A percentile compares a stretch with the other conserved stretches of the same genome.
These are phyloP conservation scores for Xylaria sp. DNA, from an alignment of 495 filamentous ascomycete genomes.

Conservation along the genomic window DNA sequence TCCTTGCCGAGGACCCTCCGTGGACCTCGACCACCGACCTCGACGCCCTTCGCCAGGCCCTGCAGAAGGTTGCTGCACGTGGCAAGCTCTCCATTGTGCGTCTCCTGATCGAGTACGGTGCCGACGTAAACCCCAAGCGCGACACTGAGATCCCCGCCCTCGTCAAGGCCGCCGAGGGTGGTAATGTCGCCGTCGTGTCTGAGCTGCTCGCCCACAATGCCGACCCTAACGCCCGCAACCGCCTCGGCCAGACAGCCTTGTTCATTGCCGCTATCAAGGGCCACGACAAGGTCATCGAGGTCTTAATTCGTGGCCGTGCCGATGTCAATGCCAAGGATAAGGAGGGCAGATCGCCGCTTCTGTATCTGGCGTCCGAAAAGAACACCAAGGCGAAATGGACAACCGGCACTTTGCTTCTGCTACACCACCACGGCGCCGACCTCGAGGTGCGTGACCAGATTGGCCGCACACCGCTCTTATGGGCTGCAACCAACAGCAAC, in stretches of 20 bases:
- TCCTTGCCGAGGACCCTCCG: slow-evolving; percentile 39
- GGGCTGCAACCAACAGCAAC: slow-evolving; percentile 70
- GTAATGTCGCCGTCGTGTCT: slow-evolving; percentile 37
- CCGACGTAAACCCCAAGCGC: slow-evolving; percentile 56
- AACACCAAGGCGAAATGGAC: slow-evolving; percentile 42
- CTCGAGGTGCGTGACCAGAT: slow-evolving; percentile 54
- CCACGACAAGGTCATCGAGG: slow-evolving; percentile 56
- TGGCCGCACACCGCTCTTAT: slow-evolving; percentile 65
- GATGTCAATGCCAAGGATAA: slow-evolving; percentile 55
- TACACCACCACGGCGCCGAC: slow-evolving; percentile 49
- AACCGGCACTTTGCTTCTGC: slow-evolving; percentile 39
- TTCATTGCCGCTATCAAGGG: slow-evolving; percentile 68
- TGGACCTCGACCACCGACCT: slow-evolving; percentile 40
- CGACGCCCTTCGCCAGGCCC: slow-evolving; percentile 44
- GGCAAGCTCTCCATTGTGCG: slow-evolving; percentile 60
- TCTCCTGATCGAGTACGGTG: slow-evolving; percentile 59
- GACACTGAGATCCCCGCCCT: slow-evolving; percentile 40
- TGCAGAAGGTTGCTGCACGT: slow-evolving; percentile 66
- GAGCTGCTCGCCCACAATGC: slow-evolving; percentile 39
- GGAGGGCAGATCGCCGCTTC: slow-evolving; percentile 38
- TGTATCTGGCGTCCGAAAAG: slow-evolving; percentile 44
- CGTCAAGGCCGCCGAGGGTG: slow-evolving; percentile 43
- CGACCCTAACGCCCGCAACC: slow-evolving; percentile 40
- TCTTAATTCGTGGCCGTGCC: slow-evolving; percentile 58
- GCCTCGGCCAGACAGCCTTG: slow-evolving; percentile 54